These are phyloP conservation scores for Stenocarpella maydis DNA, from an alignment of 2,329 filamentous ascomycete species.

Conservation along the genomic window DNA sequence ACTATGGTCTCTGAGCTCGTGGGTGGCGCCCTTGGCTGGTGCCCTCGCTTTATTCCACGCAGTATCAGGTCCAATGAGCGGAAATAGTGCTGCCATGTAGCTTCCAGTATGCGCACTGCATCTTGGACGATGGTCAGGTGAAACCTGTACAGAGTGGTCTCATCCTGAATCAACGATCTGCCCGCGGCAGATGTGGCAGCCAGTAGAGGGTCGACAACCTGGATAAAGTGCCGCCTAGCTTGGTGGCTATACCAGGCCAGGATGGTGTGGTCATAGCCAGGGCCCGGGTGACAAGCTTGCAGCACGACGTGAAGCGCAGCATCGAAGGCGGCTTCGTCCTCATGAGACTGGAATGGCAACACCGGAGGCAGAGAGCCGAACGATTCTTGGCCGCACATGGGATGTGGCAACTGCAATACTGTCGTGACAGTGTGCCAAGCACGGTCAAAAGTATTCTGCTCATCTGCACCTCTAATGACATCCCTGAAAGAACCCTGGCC, in stretches of 20 bases:
- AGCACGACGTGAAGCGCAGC: conserved; percentile 63
- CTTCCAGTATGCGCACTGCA: conserved; percentile 66
- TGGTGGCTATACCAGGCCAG: conserved; percentile 69
- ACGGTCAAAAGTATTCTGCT: conserved; percentile 67
- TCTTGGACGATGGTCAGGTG: conserved; percentile 56
- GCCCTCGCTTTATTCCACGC: conserved; percentile 51
- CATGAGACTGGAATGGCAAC: no score
- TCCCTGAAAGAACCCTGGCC: conserved; percentile 24
- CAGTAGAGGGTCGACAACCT: conserved; percentile 65
- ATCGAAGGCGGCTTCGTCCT: conserved; percentile 55
- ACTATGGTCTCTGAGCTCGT: conserved; percentile 51
- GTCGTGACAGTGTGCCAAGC: conserved; percentile 70
- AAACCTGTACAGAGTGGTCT: conserved; percentile 48
- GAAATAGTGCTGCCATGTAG: conserved; percentile 65
- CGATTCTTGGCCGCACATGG: conserved; percentile 62
- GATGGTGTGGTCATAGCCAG: conserved; percentile 63
- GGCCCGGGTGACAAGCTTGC: conserved; percentile 58
- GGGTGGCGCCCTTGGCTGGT: conserved; percentile 42
- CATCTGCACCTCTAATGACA: conserved; percentile 42
- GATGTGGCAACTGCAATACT: conserved; percentile 63
- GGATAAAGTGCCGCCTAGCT: conserved; percentile 67
- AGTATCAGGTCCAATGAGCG: conserved; percentile 62
- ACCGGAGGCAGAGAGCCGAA: conserved; percentile 59
- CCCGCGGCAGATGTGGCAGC: conserved; percentile 48
- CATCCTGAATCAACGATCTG: neutral